These are phyloP conservation scores for Tricholoma sp. DNA, from an alignment of 768 basidiomycete species.

Conservation along the genomic window DNA sequence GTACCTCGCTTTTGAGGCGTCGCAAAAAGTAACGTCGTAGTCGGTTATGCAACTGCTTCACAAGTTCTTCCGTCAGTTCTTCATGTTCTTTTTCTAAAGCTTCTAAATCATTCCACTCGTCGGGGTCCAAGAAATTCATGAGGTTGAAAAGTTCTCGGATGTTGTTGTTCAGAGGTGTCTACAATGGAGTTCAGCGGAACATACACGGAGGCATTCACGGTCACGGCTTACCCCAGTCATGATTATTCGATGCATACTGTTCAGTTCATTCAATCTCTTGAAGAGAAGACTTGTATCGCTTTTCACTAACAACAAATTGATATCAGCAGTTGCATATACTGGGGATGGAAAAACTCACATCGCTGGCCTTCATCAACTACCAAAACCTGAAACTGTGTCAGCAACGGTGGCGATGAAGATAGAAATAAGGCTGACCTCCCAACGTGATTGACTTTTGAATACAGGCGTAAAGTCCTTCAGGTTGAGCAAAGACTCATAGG, in stretches of 20 bases:
- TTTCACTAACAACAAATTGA: slow-evolving; percentile 54
- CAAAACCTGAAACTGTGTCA: slow-evolving; percentile 39
- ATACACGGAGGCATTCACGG: not conserved
- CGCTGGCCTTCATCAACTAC: slow-evolving; percentile 93
- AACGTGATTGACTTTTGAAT: slow-evolving; percentile 80
- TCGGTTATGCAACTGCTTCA: slow-evolving; percentile 73
- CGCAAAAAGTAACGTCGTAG: slow-evolving; percentile 90
- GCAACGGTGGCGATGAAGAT: not conserved
- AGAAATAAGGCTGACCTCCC: slow-evolving; percentile 54
- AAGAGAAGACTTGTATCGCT: slow-evolving; percentile 77
- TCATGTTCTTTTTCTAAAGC: slow-evolving; percentile 69
- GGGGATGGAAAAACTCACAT: slow-evolving; percentile 40
- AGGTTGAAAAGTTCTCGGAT: slow-evolving; percentile 95
- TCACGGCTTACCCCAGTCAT: slow-evolving; percentile 73
- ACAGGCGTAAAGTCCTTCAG: slow-evolving; percentile 64
- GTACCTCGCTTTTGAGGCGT: slow-evolving; percentile 88
- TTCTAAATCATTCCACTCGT: slow-evolving; percentile 72
- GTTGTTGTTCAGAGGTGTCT: slow-evolving; percentile 97
- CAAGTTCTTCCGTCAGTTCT: slow-evolving; percentile 72
- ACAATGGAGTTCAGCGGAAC: slow-evolving; percentile 4
- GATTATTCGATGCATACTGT: slow-evolving; percentile 73
- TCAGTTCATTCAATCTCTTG: slow-evolving; percentile 76
- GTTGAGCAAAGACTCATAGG: slow-evolving; percentile 81
- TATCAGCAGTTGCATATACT: slow-evolving; percentile 7
- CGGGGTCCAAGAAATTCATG: slow-evolving; percentile 89